Conservation (phyloP, 805 yeast species). For the Candida sakaeoensis region DNA sequence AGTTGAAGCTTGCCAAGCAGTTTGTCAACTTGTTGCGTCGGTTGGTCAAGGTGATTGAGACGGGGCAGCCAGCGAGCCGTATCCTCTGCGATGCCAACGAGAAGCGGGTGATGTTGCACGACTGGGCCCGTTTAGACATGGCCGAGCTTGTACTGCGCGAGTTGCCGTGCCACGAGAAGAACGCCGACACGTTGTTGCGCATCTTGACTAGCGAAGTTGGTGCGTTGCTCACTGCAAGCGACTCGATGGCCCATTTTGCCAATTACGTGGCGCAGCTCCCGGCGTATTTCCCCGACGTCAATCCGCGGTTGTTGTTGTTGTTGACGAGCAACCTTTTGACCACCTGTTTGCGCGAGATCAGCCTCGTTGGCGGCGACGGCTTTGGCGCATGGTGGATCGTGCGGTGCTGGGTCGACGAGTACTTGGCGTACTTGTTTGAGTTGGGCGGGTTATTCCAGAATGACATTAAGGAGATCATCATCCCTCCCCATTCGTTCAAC, state of each 20-base stretch:
- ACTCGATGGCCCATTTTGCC: slow-evolving; percentile 7
- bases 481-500: too few species aligned
- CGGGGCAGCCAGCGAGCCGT: slow-evolving; percentile 47
- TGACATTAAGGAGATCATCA: slow-evolving; percentile 18
- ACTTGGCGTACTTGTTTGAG: slow-evolving; percentile 64
- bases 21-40: slow-evolving; percentile 53
- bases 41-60: slow-evolving; percentile 50
- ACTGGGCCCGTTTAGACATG: slow-evolving; percentile 55
- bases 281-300: slow-evolving; percentile 42
- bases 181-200: slow-evolving; percentile 26
- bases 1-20: slow-evolving; percentile 49
- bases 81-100: slow-evolving; percentile 44
- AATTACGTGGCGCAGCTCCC: slow-evolving; percentile 37
- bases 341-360: slow-evolving; percentile 58
- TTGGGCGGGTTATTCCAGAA: slow-evolving; percentile 49
- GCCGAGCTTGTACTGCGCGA: slow-evolving; percentile 45
- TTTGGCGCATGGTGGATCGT: slow-evolving; percentile 76
- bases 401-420: slow-evolving; percentile 75
- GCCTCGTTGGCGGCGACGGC: slow-evolving; percentile 53
- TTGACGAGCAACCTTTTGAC: slow-evolving; percentile 53
- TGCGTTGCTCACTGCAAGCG: slow-evolving; percentile 18
- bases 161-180: slow-evolving; percentile 44
- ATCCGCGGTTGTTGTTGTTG: slow-evolving; percentile 54
- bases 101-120: slow-evolving; percentile 48
- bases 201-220: slow-evolving; percentile 35